Evolutionary conservation across 768 basidiomycete genomes (phyloP).

Genomic region (Hortiboletus campestris): DNA sequence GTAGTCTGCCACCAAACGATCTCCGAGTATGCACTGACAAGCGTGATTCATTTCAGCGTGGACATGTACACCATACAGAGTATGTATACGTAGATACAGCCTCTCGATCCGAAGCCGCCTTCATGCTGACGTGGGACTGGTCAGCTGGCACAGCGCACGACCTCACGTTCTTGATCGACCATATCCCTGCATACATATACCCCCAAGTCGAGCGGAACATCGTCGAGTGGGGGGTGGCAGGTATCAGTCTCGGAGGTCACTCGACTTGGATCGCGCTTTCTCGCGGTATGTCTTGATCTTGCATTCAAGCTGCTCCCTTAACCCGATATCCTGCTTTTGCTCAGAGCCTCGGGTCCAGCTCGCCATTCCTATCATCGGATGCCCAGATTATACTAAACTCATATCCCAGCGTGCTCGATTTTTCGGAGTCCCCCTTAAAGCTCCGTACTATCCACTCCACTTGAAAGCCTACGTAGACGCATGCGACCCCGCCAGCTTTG

Average conservation of each 20-base stretch:
- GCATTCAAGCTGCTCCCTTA: neutral
- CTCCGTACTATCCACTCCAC: conserved; percentile 58
- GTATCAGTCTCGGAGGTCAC: conserved; percentile 84
- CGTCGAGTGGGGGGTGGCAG: conserved; percentile 67
- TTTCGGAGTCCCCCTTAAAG: conserved; percentile 40
- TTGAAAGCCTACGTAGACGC: conserved; percentile 46
- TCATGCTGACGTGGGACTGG: conserved; percentile 1
- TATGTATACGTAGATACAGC: conserved; percentile 5
- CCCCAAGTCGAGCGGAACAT: conserved; percentile 61
- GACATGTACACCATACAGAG: conserved; percentile 35
- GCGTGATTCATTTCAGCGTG: conserved; percentile 10
- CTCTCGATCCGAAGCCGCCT: neutral
- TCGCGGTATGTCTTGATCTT: conserved; percentile 32
- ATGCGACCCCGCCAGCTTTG: conserved; percentile 44
- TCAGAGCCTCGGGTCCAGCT: conserved; percentile 46
- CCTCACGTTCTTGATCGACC: conserved; percentile 78
- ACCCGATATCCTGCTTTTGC: neutral
- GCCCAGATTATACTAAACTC: conserved; percentile 63
- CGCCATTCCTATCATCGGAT: conserved; percentile 60
- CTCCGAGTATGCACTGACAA: conserved; percentile 1
- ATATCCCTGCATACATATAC: conserved; percentile 71
- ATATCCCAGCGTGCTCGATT: conserved; percentile 54
- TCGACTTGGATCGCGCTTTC: conserved; percentile 71
- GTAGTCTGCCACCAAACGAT: conserved; percentile 2
- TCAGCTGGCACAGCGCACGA: conserved; percentile 66